A percentile compares a stretch with the other conserved stretches of the same genome.
Evolutionary conservation across 352 stramenopile genomes (phyloP).

Genomic region (Globisporangium megalacanthum): DNA sequence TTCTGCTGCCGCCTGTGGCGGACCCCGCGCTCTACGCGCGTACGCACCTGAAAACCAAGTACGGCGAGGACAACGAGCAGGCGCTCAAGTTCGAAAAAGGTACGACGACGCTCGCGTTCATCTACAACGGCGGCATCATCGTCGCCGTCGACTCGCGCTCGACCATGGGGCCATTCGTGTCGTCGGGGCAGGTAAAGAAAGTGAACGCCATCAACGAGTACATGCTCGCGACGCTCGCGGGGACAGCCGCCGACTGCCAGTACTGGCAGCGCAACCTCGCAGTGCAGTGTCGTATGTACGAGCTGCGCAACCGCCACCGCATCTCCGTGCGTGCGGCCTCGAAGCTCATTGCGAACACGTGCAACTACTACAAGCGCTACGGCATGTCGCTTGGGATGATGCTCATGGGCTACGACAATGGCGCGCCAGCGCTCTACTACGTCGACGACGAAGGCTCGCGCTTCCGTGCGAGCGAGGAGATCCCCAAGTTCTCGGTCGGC

Average conservation of each 20-base stretch:
- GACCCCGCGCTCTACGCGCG: constrained; percentile 95
- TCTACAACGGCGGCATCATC: constrained; percentile 98
- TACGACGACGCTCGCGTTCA: constrained; percentile 99
- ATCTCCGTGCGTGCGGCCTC: constrained; percentile 98
- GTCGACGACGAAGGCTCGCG: constrained; percentile 99
- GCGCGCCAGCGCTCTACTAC: constrained; percentile 98
- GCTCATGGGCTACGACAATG: constrained; percentile 99
- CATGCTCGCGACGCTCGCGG: constrained; percentile 98
- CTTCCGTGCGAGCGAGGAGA: constrained; percentile 92
- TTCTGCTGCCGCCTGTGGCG: constrained; percentile 64
- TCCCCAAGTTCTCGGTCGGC: constrained; percentile 98
- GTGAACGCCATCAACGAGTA: constrained; percentile 99
- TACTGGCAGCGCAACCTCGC: constrained; percentile 99
- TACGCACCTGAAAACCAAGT: constrained; percentile 96
- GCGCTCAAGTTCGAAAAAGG: constrained; percentile 98
- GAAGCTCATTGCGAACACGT: constrained; percentile 99
- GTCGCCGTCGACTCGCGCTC: constrained; percentile 99
- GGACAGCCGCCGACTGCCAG: constrained; percentile 97
- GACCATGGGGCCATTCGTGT: constrained; percentile 98
- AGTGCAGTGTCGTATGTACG: constrained; percentile 95
- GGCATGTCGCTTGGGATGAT: constrained; percentile 98
- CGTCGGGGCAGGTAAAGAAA: constrained; percentile 99
- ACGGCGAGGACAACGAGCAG: constrained; percentile 95
- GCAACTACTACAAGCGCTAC: constrained; percentile 93
- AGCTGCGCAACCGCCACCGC: constrained; percentile 98